Evolutionary conservation across 139 green algal genomes (phyloP), one percentile per base, ranked within the genome.

Genomic region (Tetradesmus lagerheimii): DNA sequence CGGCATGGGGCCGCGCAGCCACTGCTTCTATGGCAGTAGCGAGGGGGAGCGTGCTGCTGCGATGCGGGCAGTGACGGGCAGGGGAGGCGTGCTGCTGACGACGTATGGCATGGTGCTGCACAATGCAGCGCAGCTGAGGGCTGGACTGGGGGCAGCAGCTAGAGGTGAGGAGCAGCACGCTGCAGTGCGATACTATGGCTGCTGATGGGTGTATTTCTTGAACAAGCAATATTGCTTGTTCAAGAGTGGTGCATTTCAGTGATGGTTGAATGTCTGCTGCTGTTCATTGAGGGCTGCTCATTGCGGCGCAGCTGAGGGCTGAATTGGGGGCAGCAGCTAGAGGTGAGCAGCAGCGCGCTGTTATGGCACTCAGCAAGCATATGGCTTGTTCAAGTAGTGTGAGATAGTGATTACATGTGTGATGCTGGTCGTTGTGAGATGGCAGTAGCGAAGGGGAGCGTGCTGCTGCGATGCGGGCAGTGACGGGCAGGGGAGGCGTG

Each of bases 61-160:
- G 31, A 83, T 95, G 88, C 77, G 87, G 1, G 80, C 83, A 8
- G 79, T 93, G 5, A 80, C 77, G 2, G 14, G 74, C 18, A 16
- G 85, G 27, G 78, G 85, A 50, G 78, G 96, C 43, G 93, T 99
- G 29, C 90, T 99, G 80, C 91, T 99, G 71, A 98, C 97, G 8
- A 99, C 97, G 4, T 99, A 99, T 89, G 97, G 97, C 64, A 98
- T 99, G 96, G 93, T 99, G 80, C 91, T 93, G 89, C 94, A 98
- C 94, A 98, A 99, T 88, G 85, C 92, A 0, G 14, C 29, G 0
- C 84, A 81, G 84, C 37, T 80, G 25, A 41, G 64, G 20, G 11
- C n/a, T 5, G 66, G 84, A 23, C 14, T 82, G 39, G 66, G 66
- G 1, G 23, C 84, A 35, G 66, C 50, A 23, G 66, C 67, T 45